Evolutionary conservation across 345 rosid species (phyloP), one percentile per base, ranked within the genome.

Genomic region (Brassica juncea): DNA sequence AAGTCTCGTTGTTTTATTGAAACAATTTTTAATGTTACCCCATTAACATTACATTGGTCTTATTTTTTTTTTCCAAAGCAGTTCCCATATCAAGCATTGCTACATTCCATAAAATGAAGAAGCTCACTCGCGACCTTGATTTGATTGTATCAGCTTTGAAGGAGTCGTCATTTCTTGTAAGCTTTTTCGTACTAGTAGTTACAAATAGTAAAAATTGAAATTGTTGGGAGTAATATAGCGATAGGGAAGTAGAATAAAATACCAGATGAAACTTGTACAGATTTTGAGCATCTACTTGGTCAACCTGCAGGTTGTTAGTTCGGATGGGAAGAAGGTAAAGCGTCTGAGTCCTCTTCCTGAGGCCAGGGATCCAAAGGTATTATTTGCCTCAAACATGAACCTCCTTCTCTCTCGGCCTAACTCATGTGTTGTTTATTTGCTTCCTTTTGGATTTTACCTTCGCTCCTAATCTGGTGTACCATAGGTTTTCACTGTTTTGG

Each of bases 321-420:
- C 85, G 28, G 94, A 91, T 84, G 92, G 88, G 64, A 94, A 91
- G 88, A 94, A 82, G 86, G 91, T 92, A 84, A 94, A 90, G 86
- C 91, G 97, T 32, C 88, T 91, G 82, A 83, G 83, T 73, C 89
- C 87, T 16, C 75, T 82, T 39, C 75, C 88, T 59, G 92, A 90
- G 83, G 82, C 84, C 71, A 86, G 75, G 87, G 99, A 92, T 84
- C 85, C 86, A 49, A 90, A 92, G 97, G 99, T 94, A 86, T 69
- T 71, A 62, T 74, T 52, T 42, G 69, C 39, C 59, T 72, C 59
- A 65, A 72, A 71, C 72, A 74, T 47, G 6, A 66, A 23, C 59
- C 16, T 77, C 59, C 16, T 77, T 62, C 66, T 25, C 10, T 66
- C 25, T 39, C 19, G 19, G 27, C 64, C 6, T 47, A n/a, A 68